Evolutionary conservation across 495 filamentous ascomycete genomes (phyloP).

Genomic region (Aspergillus nanangensis): DNA sequence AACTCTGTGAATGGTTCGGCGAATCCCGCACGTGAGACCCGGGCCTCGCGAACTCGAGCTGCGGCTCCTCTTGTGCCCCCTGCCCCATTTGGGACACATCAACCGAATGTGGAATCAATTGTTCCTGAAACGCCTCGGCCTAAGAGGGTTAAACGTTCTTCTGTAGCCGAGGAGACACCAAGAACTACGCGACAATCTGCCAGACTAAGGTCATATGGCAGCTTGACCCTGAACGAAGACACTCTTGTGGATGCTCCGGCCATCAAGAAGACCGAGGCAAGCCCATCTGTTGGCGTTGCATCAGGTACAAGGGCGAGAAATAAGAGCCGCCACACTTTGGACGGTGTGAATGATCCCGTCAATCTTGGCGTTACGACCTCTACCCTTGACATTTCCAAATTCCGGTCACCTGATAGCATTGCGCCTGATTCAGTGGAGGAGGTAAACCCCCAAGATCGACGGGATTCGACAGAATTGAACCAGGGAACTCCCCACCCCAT

Average conservation of each 20-base stretch:
- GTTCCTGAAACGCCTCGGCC: conserved; percentile 34
- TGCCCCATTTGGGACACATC: no score
- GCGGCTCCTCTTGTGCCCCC: conserved; percentile 13
- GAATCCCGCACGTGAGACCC: conserved; percentile 20
- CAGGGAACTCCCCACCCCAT: neutral
- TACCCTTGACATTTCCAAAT: conserved; percentile 2
- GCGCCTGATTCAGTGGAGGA: conserved; percentile 1
- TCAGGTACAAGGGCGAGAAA: conserved; percentile 13
- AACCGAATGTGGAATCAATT: no score
- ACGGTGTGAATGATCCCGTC: conserved; percentile 6
- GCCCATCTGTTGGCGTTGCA: conserved; percentile 8
- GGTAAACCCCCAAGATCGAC: neutral
- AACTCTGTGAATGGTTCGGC: neutral
- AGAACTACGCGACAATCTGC: conserved; percentile 34
- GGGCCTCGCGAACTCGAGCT: conserved; percentile 19
- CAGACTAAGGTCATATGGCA: conserved; percentile 23
- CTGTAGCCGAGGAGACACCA: conserved; percentile 18
- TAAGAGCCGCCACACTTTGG: conserved; percentile 9
- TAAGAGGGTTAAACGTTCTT: conserved; percentile 19
- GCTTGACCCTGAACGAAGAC: conserved; percentile 16
- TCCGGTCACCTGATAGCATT: conserved; percentile 8
- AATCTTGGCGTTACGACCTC: neutral
- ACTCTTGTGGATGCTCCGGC: conserved; percentile 14
- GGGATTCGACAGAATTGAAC: conserved; percentile 2
- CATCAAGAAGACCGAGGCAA: conserved; percentile 11